Conservation (phyloP, 495 filamentous ascomycete species). For the Corynascus novoguineensis region DNA sequence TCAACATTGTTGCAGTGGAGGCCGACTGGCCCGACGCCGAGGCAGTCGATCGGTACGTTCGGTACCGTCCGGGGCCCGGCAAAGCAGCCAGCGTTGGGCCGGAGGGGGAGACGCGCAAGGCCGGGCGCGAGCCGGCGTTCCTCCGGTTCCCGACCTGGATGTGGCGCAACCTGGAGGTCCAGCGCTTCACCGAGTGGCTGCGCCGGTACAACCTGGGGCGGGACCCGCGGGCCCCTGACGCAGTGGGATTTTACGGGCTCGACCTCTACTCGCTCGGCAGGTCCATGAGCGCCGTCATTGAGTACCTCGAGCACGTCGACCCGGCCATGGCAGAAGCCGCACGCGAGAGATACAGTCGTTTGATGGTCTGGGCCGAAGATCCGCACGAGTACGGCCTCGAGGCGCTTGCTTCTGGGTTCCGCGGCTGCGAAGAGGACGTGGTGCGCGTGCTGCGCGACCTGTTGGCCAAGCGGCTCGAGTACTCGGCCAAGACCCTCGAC, state of each 20-base stretch:
- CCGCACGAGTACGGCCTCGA: slow-evolving; percentile 50
- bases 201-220: slow-evolving; percentile 38
- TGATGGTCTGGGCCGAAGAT: slow-evolving; percentile 49
- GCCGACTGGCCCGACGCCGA: slow-evolving; percentile 58
- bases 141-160: slow-evolving; percentile 57
- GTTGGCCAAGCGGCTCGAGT: slow-evolving; percentile 43
- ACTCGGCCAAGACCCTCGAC: slow-evolving; percentile 30
- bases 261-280: slow-evolving; percentile 53
- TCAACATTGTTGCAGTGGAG: slow-evolving; percentile 52
- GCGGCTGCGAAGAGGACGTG: slow-evolving; percentile 46
- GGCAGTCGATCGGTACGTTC: slow-evolving; percentile 52
- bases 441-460: slow-evolving; percentile 45
- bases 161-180: slow-evolving; percentile 56
- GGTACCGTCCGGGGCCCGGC: slow-evolving; percentile 32
- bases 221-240: slow-evolving; percentile 24
- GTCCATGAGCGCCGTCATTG: slow-evolving; percentile 48
- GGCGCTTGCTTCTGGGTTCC: slow-evolving; percentile 37
- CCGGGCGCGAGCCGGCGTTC: slow-evolving; percentile 40
- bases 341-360: slow-evolving; percentile 41
- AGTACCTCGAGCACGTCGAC: slow-evolving; percentile 50
- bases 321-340: slow-evolving; percentile 43
- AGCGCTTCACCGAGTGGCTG: slow-evolving; percentile 55
- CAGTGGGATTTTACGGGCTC: slow-evolving; percentile 49
- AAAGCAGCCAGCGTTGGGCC: slow-evolving; percentile 28
- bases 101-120: slow-evolving; percentile 8